A percentile compares a stretch with the other conserved stretches of the same genome.
Evolutionary conservation across 2,329 filamentous ascomycete genomes (phyloP).

Genomic region (Penicillium expansum): DNA sequence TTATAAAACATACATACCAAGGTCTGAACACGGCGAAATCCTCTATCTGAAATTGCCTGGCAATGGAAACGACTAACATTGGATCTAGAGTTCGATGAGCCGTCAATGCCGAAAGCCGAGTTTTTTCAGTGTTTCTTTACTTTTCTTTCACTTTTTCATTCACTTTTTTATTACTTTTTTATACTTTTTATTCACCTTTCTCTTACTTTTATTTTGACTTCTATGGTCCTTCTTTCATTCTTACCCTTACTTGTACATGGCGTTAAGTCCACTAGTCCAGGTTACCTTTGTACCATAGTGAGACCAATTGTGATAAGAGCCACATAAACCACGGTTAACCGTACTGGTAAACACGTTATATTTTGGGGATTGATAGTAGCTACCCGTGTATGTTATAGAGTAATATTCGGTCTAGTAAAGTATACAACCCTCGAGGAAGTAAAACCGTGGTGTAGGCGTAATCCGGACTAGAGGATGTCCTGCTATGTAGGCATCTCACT

Average conservation of each 20-base stretch:
- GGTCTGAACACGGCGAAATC: neutral
- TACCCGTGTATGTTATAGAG: neutral
- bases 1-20: neutral
- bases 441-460: neutral
- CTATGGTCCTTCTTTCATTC: neutral
- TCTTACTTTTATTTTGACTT: neutral
- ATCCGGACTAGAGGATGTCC: neutral
- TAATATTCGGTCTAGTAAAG: neutral
- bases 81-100: neutral
- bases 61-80: neutral
- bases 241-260: neutral
- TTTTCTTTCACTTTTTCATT: neutral
- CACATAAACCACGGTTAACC: neutral
- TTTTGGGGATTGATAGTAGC: neutral
- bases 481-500: neutral
- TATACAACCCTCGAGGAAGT: constrained; percentile 1
- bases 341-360: neutral
- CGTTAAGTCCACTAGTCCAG: neutral
- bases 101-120: neutral
- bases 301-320: neutral
- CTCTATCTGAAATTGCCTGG: neutral
- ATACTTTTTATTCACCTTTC: neutral
- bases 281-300: neutral
- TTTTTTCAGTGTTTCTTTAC: neutral
- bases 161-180: neutral